phyloP scores from a whole-genome alignment of 345 rosid genomes.

The Pelargonium nanum region DNA sequence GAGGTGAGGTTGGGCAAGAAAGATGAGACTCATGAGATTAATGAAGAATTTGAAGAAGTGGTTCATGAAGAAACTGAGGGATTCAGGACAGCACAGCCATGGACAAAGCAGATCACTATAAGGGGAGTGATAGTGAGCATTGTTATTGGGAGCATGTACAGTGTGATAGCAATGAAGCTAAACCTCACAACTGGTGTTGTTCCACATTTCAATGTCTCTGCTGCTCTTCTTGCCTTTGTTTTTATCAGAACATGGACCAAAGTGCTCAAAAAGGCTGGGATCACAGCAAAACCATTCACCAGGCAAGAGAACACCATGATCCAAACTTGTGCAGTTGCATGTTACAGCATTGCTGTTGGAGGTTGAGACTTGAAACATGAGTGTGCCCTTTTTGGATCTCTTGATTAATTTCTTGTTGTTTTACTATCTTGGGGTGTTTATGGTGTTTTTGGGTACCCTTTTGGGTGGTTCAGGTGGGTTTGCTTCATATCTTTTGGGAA shows the following conservation, averaged over 20 bases:
- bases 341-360: constrained; percentile 81
- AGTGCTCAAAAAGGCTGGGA: constrained; percentile 51
- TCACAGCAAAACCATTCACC: constrained; percentile 56
- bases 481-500: constrained; percentile 72
- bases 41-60: neutral
- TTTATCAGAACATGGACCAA: constrained; percentile 63
- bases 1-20: neutral
- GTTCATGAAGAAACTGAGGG: neutral
- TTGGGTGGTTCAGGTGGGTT: constrained; percentile 54
- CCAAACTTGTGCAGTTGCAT: constrained; percentile 86
- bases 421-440: neutral
- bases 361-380: constrained; percentile 28
- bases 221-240: constrained; percentile 71
- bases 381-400: neutral
- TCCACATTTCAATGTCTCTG: constrained; percentile 85
- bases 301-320: constrained; percentile 76
- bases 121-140: constrained; percentile 57
- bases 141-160: constrained; percentile 56
- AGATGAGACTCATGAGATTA: constrained; percentile 10
- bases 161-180: constrained; percentile 74
- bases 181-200: constrained; percentile 82
- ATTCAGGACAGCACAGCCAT: constrained; percentile 24
- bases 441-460: neutral
- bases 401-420: neutral
- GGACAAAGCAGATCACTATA: constrained; percentile 64